Evolutionary conservation across 2,329 filamentous ascomycete species (phyloP).

Genomic region (Trichoderma sp.): DNA sequence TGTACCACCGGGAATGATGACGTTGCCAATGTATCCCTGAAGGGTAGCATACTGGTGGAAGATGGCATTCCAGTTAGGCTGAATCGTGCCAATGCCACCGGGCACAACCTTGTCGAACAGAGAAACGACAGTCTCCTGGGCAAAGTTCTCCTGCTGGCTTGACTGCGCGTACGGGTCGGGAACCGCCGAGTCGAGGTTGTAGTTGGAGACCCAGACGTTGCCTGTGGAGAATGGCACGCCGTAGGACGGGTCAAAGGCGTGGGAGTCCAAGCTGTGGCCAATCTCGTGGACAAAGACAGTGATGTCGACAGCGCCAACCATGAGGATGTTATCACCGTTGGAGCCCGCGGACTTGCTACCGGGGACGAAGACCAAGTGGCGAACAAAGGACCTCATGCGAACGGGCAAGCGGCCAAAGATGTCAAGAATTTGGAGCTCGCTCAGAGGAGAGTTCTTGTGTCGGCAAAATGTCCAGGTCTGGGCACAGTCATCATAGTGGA

Average conservation of each 20-base stretch:
- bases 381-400: constrained; percentile 29
- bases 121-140: constrained; percentile 26
- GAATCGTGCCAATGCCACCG: constrained; percentile 25
- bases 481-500: constrained; percentile 29
- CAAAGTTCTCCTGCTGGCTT: constrained; percentile 28
- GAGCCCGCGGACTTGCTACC: constrained; percentile 14
- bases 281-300: constrained; percentile 24
- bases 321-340: constrained; percentile 22
- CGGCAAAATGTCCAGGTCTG: constrained; percentile 33
- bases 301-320: constrained; percentile 19
- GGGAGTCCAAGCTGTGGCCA: constrained; percentile 24
- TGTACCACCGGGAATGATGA: constrained; percentile 22
- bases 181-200: constrained; percentile 22
- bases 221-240: not conserved
- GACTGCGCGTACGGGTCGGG: constrained; percentile 23
- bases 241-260: constrained; percentile 22
- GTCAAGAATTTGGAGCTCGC: constrained; percentile 27
- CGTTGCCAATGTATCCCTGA: constrained; percentile 22
- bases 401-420: constrained; percentile 32
- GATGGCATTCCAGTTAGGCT: constrained; percentile 27
- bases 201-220: constrained; percentile 25
- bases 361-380: constrained; percentile 25
- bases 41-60: constrained; percentile 26
- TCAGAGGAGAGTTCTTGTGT: constrained; percentile 27
- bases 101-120: constrained; percentile 29